phyloP scores from a whole-genome alignment of 2,329 filamentous ascomycete genomes.

The Dactylonectria macrodidyma region DNA sequence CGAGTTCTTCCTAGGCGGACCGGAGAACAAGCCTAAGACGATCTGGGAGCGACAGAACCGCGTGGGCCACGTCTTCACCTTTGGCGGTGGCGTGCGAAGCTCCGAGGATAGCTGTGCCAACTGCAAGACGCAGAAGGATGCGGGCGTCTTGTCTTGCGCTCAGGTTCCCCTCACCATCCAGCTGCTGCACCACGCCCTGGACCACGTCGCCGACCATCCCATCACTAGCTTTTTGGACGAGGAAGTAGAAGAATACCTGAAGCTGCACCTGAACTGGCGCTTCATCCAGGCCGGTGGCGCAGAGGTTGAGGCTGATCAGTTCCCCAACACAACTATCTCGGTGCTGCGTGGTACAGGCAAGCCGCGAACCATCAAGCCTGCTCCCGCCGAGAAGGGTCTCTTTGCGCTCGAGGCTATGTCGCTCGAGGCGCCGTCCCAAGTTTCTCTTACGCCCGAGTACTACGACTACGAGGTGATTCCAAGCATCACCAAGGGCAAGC shows the following conservation, averaged over 20 bases:
- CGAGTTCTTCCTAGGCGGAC: slow-evolving; percentile 16
- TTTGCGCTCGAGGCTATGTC: background rate
- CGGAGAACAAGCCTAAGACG: background rate
- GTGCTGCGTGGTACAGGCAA: too few species aligned
- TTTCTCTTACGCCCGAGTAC: too few species aligned
- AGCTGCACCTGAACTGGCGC: slow-evolving; percentile 20
- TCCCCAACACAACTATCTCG: too few species aligned
- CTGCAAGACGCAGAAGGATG: slow-evolving; percentile 4
- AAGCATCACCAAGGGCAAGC: too few species aligned
- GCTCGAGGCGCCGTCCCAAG: too few species aligned
- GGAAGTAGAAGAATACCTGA: slow-evolving; percentile 5
- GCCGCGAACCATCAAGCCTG: too few species aligned
- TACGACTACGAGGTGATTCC: too few species aligned
- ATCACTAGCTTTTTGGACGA: background rate
- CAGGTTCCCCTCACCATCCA: slow-evolving; percentile 22
- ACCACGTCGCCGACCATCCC: background rate
- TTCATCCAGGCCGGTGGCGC: slow-evolving; percentile 12
- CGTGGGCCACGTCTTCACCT: slow-evolving; percentile 9
- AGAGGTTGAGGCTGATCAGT: too few species aligned
- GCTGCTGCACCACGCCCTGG: slow-evolving; percentile 12
- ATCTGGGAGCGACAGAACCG: background rate
- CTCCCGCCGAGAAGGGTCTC: too few species aligned
- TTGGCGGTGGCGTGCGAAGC: background rate
- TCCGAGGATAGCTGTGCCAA: background rate
- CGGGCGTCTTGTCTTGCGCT: slow-evolving; percentile 5